A percentile compares a stretch with the other conserved stretches of the same genome.
Evolutionary conservation across 495 filamentous ascomycete species (phyloP).

Genomic region (Aspergillus homomorphus): DNA sequence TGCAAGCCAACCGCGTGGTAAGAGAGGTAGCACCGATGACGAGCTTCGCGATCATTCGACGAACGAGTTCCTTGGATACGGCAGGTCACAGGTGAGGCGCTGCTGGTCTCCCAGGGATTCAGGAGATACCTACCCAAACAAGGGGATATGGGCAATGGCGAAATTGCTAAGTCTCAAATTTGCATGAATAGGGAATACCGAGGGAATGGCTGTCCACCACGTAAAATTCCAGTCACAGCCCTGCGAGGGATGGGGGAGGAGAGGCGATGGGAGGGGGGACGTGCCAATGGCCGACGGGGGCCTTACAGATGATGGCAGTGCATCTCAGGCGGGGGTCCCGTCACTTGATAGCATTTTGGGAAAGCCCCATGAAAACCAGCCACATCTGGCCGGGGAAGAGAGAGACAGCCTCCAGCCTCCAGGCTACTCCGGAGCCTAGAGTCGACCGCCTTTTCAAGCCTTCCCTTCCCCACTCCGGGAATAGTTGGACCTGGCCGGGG

Average conservation of each 20-base stretch:
- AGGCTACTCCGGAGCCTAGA: too few relatives aligned
- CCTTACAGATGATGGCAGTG: conserved; percentile 19
- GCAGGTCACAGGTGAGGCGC: conserved; percentile 3
- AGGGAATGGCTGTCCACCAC: conserved; percentile 2
- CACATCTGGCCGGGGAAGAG: too few relatives aligned
- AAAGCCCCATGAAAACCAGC: background rate
- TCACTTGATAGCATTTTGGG: conserved; percentile 12
- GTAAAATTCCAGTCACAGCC: conserved; percentile 19
- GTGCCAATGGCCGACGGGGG: conserved; percentile 11
- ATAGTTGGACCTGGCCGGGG: too few relatives aligned
- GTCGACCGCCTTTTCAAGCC: background rate
- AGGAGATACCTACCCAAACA: background rate
- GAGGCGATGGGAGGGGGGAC: background rate
- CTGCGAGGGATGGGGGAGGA: background rate
- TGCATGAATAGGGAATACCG: background rate
- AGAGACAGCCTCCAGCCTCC: too few relatives aligned
- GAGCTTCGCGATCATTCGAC: background rate
- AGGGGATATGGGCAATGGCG: background rate
- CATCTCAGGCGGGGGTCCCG: conserved; percentile 2
- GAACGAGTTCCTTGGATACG: background rate
- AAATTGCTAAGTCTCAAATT: background rate
- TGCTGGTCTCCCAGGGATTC: conserved; percentile 1
- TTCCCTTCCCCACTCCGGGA: too few relatives aligned
- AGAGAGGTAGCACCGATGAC: background rate
- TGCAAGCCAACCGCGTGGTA: conserved; percentile 6